Base-by-base conservation (phyloP, 257 asterid genomes). In the Nicotiana otophora region DNA sequence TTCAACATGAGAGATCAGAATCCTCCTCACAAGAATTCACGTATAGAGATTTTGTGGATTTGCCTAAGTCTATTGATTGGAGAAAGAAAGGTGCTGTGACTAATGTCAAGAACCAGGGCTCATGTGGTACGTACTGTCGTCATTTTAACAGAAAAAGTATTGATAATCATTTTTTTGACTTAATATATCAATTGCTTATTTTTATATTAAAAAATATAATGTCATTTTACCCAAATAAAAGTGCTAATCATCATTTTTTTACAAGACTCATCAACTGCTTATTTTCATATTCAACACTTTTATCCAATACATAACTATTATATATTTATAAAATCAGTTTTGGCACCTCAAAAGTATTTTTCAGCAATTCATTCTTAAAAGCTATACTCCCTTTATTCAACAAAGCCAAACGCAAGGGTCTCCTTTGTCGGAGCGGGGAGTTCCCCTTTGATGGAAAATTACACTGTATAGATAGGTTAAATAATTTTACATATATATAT, bases 31-130 rank as follows among this genome's bases (percentile, higher is more conserved):
- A 86, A 36, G 80, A 55, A 53, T 86, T 89, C 11, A 84, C 82
- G 81, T 90, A 91, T 7, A 84, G 90, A 77, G 90, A 90, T 82
- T 81, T 89, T 23, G 78, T 79, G 63, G 88, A 84, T 28, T 81
- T 90, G 88, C 95, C 96, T 0, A 83, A 88, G 54, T 90, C 91
- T 11, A 87, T 93, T 0, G 96, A 93, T 53, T 90, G 97, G 94
- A 90, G 94, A 70, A 87, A 84, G 87, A 87, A 87, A 16, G 96
- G 95, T 34, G 96, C 94, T 8, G 96, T 91, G 26, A 72, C 94
- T 63, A 88, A 88, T 9, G 87, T 93, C 81, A 91, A 93, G 90
- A 88, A 90, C 82, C 94, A 93, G 81, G 94, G 97, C 1, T 80
- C 90, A 76, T 91, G 92, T 66, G 91, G 94, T 91, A 84, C 2